phyloP scores from a whole-genome alignment of 176 grass and related monocot species.

The Lolium rigidum region DNA sequence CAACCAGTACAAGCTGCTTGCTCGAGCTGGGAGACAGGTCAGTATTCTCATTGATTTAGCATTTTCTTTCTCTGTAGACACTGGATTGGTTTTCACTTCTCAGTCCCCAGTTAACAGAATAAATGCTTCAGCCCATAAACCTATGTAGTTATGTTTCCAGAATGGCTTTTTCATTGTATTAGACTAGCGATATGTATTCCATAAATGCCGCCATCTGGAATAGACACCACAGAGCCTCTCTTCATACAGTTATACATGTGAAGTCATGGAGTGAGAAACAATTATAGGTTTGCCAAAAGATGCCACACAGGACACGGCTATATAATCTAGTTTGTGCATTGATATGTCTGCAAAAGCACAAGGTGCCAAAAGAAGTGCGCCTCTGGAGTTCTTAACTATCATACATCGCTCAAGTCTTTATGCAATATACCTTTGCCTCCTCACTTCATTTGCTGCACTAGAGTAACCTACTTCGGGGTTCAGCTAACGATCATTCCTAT shows the following conservation, averaged over 20 bases:
- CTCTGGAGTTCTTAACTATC: not conserved
- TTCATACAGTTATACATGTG: no score
- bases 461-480: not conserved
- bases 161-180: not conserved
- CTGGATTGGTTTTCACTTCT: not conserved
- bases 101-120: constrained; percentile 13
- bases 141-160: not conserved
- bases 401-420: not conserved
- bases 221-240: not conserved
- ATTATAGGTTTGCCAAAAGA: not conserved
- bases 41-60: constrained; percentile 24
- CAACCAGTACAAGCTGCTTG: constrained; percentile 88
- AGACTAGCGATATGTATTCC: not conserved
- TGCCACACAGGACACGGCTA: not conserved
- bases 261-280: not conserved
- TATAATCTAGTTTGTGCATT: not conserved
- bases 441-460: not conserved
- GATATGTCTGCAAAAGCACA: not conserved
- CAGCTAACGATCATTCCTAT: not conserved
- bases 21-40: constrained; percentile 95
- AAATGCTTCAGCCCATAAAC: not conserved
- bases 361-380: not conserved
- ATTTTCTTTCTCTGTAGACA: not conserved
- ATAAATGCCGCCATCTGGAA: not conserved
- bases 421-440: not conserved